Evolutionary conservation across 768 basidiomycete species (phyloP), one percentile per base, ranked within the genome.

Genomic region (Boletus barrowsii): DNA sequence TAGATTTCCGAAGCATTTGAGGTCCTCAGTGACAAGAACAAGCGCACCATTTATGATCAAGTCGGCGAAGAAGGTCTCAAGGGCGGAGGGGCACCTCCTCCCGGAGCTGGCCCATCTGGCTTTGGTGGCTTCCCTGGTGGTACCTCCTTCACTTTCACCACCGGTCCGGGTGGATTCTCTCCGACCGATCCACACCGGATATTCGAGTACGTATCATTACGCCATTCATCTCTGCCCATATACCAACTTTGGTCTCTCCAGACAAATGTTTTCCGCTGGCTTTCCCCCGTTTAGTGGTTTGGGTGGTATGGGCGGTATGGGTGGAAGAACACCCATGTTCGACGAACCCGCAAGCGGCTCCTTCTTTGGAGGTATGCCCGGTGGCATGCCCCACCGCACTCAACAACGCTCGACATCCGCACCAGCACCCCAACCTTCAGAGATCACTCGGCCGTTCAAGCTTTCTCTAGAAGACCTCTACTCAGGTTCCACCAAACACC

Each of bases 31-130:
- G 93, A 97, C 72, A 83, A 83, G 69, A 78, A 92, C 67, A 93
- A 93, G 65, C 87, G 91, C 22, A 73, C 88, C 0, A 67, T 93
- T 8, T 98, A 94, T 60, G 95, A 97, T 70, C 92, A 97, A 61
- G 87, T 94, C 51, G 96, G 96, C 35, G 94, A 97, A 68, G 95
- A 97, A 53, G 95, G 96, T 2, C 79, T 98, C 61, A 98, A 98
- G 68, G 82, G 82, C 8, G 81, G 81, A 35, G 82, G 76, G 1
- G 62, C 74, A 30, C 81, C 84, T 54, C 81, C 84, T 54, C 81
- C 79, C 33, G 81, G 81, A 41, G 81, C 79, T 41, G 72, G 78
- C 37, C 61, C 62, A 14, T 69, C 76, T 7, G 74, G 77, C 15
- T 77, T 77, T 58, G 64, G 67, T 44, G 71, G 72, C 44, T 82